phyloP scores from a whole-genome alignment of 2,329 filamentous ascomycete species.

The Aotearoamyces nothofagi region DNA sequence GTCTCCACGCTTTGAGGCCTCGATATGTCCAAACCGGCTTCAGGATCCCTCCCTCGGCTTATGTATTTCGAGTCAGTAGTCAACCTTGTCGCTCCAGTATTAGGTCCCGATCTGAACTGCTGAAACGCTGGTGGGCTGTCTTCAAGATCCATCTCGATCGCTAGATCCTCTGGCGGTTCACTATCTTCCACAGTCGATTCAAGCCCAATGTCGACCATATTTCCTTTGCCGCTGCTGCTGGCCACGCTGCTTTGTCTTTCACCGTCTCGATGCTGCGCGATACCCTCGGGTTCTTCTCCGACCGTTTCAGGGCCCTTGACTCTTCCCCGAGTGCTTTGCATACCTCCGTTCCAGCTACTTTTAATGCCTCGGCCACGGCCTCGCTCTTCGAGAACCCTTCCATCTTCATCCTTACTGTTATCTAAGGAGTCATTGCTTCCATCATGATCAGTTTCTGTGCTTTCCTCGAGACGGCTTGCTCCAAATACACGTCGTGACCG shows the following conservation, averaged over 20 bases:
- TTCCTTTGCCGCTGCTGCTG: constrained; percentile 40
- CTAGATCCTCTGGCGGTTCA: constrained; percentile 44
- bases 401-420: constrained; percentile 33
- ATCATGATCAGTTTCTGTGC: constrained; percentile 66
- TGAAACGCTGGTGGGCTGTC: constrained; percentile 47
- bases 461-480: constrained; percentile 69
- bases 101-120: constrained; percentile 27
- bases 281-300: constrained; percentile 21
- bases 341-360: constrained; percentile 46
- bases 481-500: constrained; percentile 80
- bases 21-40: constrained; percentile 10
- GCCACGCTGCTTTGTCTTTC: constrained; percentile 12
- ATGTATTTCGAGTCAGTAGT: constrained; percentile 11
- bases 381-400: constrained; percentile 27
- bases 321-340: constrained; percentile 15
- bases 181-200: constrained; percentile 48
- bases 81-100: constrained; percentile 16
- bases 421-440: constrained; percentile 39
- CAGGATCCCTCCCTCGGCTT: constrained; percentile 10
- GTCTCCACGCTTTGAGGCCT: constrained; percentile 20
- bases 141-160: constrained; percentile 35
- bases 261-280: constrained; percentile 13
- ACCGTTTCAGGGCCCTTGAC: constrained; percentile 14
- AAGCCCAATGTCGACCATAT: constrained; percentile 78
- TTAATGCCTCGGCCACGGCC: constrained; percentile 34